These are phyloP conservation scores for Cladosporium sp. DNA, from an alignment of 2,329 filamentous ascomycete genomes.

Conservation along the genomic window DNA sequence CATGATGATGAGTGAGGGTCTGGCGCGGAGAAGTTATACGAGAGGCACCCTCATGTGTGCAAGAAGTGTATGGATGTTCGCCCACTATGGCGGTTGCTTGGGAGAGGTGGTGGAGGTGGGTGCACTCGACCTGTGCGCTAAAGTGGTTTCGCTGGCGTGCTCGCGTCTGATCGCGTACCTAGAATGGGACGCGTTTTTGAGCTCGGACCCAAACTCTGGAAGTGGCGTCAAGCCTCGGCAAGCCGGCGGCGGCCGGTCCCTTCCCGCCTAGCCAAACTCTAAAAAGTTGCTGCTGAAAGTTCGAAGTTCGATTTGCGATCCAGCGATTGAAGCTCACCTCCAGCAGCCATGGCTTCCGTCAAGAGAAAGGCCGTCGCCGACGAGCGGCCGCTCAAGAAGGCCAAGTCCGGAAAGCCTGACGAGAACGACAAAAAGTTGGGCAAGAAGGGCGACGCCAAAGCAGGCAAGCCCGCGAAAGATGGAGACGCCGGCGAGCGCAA, in stretches of 20 bases:
- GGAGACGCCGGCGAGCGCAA: conserved; percentile 21
- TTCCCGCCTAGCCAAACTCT: background rate
- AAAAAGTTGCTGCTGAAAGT: background rate
- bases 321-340: background rate
- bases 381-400: conserved; percentile 29
- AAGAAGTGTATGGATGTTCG: background rate
- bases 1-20: conserved; percentile 16
- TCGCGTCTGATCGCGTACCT: background rate
- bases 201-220: background rate
- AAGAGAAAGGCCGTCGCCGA: conserved; percentile 41
- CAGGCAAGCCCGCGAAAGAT: conserved; percentile 20
- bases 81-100: background rate
- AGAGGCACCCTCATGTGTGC: background rate
- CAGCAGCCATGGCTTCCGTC: conserved; percentile 36
- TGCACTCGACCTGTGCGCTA: background rate
- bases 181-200: background rate
- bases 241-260: background rate
- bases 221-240: background rate
- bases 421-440: conserved; percentile 11
- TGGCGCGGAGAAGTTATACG: background rate
- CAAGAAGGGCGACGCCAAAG: conserved; percentile 15
- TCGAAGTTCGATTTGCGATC: conserved; percentile 1
- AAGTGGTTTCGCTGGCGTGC: no score
- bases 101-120: conserved; percentile 1
- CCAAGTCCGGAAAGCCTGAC: conserved; percentile 26